Evolutionary conservation across 1,139 yeast species (phyloP), one percentile per base, ranked within the genome.

Genomic region (Blastobotrys niveus): DNA sequence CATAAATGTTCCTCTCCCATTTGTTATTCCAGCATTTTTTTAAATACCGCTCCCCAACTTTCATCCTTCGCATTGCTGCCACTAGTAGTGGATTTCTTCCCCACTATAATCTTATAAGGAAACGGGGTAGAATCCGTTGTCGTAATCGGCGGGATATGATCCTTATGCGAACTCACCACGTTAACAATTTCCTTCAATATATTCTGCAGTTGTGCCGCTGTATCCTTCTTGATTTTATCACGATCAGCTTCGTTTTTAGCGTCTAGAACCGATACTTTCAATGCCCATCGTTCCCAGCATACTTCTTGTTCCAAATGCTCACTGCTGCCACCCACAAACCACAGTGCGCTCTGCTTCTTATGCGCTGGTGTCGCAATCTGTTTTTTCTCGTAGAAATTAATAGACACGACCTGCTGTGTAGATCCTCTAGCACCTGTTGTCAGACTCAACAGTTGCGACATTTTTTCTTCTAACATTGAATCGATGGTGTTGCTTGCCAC

Each of bases 91-190:
- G 46, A 52, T 4, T 48, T 48, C 5, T 49, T 44, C 2, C 63
- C 58, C 1, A 69, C 57, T 10, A 61, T 56, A 9, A 74, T 64
- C 41, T 65, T 62, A 57, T 79, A 83, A 0, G 86, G 86, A 54
- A 83, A 84, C 3, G 91, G 89, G 15, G 79, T 66, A 26, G 75
- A 67, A 10, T 80, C 87, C 12, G 80, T 67, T 1, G 84, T 74
- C 5, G 83, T 77, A 18, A 84, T 81, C 0, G 86, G 84, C 1
- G 94, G 94, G 3, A 84, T 78, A 53, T 82, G 88, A 42, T 71
- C 76, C 55, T 77, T 80, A 55, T 80, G 71, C 4, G 61, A 56
- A 55, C 82, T 84, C 14, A 72, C 77, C 20, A 67, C 62, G 20
- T 71, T 72, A 35, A 79, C 65, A 15, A 84, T 74, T 45, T 69